Evolutionary conservation across 352 stramenopile species (phyloP), one percentile per base, ranked within the genome.

Genomic region (Phytophthora foliorum): DNA sequence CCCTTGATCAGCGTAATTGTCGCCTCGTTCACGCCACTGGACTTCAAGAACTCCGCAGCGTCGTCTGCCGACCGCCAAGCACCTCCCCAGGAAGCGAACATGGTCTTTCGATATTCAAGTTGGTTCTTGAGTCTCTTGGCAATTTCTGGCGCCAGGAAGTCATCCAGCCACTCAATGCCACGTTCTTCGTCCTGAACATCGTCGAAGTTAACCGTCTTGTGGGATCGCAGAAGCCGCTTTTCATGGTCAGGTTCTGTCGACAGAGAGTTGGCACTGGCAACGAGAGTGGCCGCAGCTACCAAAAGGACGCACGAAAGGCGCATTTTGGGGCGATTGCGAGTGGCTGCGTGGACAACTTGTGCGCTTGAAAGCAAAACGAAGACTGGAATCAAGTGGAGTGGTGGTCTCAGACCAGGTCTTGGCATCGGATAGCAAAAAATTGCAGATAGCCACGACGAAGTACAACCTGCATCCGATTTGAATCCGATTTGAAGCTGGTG

Each of bases 181-280:
- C 53, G 53, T 14, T 61, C 39, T 51, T 61, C 53, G 17, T 51
- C 39, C 24, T 61, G 16, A 42, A 10, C 11, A 6, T 41, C 19
- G 36, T 38, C 9, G 36, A 7, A 2, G 8, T 51, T 19, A 7
- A 5, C 5, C 38, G 39, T 32, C 24, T 38, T 38, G 53, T 21
- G 25, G 2, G 53, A 51, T 11, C 53, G 36, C 10, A 61, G 14
- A 9, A 29, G 21, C 16, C 39, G 24, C 24, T 50, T 61, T 16
- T 38, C 29, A 29, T 22, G 17, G 7, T 51, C 25, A 7, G n/a
- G 9, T 21, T 51, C 38, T 6, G 53, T 51, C 24, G 53, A 41
- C 38, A 61, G n/a, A 17, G 53, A 39, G 4, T 48, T 50, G 9
- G n/a, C 17, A 38, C 22, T 31, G 14, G 39, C 25, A 31, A 61